Conservation (phyloP, 148 eudicot genomes). For the Silene uniflora region DNA sequence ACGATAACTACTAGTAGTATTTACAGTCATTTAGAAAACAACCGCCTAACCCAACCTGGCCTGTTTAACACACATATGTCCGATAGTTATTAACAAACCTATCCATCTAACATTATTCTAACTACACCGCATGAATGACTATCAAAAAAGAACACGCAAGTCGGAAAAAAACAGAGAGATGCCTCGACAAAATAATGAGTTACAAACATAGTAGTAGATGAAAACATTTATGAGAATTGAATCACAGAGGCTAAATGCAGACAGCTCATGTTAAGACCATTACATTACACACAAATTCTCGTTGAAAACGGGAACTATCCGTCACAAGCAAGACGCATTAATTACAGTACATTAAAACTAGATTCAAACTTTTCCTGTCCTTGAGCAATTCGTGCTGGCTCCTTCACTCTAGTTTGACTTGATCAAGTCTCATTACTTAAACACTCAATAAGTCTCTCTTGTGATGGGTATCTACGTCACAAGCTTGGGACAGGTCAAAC, state of each 20-base stretch:
- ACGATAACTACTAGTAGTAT: too few relatives aligned
- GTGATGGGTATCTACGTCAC: too few relatives aligned
- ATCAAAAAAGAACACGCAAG: neutral
- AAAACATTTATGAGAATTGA: neutral
- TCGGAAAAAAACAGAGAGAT: neutral
- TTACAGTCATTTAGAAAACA: too few relatives aligned
- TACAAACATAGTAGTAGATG: neutral
- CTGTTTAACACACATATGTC: neutral
- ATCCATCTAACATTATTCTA: neutral
- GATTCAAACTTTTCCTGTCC: neutral
- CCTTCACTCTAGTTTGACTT: neutral
- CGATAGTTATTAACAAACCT: neutral
- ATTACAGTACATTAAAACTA: neutral
- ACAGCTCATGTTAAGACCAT: conserved; percentile 2
- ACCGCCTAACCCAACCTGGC: neutral
- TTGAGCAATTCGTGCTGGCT: neutral
- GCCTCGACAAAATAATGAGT: neutral
- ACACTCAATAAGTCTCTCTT: too few relatives aligned
- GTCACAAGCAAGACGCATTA: too few relatives aligned
- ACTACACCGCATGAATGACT: neutral
- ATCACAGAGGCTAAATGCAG: neutral
- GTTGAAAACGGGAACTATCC: too few relatives aligned
- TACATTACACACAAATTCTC: too few relatives aligned
- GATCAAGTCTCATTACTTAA: neutral
- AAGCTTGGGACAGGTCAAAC: too few relatives aligned